phyloP scores from a whole-genome alignment of 805 yeast species.

The Saccharomycopsis sp. region DNA sequence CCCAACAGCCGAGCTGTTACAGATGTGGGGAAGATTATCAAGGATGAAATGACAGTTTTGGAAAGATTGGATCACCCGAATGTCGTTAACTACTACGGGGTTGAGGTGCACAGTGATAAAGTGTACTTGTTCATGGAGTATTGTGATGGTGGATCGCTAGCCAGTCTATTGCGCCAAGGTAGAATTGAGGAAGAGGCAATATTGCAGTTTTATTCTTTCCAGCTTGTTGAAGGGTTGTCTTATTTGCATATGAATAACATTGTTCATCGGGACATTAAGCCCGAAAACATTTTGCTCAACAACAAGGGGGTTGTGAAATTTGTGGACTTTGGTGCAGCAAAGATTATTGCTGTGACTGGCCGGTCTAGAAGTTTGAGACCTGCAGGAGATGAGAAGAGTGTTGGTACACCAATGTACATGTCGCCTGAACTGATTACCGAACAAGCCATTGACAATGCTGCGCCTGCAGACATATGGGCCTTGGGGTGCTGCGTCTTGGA shows the following conservation, averaged over 20 bases:
- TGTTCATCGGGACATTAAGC: constrained; percentile 95
- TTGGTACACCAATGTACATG: constrained; percentile 99
- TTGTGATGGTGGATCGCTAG: constrained; percentile 92
- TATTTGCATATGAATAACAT: constrained; percentile 90
- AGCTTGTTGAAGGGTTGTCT: constrained; percentile 91
- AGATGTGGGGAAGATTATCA: constrained; percentile 76
- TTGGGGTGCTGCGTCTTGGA: constrained; percentile 92
- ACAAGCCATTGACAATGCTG: constrained; percentile 31
- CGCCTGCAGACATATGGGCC: constrained; percentile 81
- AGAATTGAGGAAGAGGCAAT: constrained; percentile 92
- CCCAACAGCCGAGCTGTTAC: constrained; percentile 68
- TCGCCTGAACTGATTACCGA: constrained; percentile 95
- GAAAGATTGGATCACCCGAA: constrained; percentile 95
- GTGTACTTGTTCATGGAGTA: constrained; percentile 96
- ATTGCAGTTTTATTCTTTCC: constrained; percentile 80
- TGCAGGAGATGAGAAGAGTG: constrained; percentile 21
- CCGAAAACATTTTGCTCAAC: constrained; percentile 51
- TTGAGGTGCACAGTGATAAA: constrained; percentile 91
- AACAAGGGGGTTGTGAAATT: constrained; percentile 42
- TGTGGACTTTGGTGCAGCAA: constrained; percentile 97
- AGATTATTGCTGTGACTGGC: constrained; percentile 37
- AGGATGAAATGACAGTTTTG: constrained; percentile 92
- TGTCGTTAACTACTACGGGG: constrained; percentile 93
- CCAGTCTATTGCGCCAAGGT: constrained; percentile 79
- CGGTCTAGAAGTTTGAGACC: constrained; percentile 5